phyloP scores from a whole-genome alignment of 352 stramenopile genomes.

The Globisporangium polare region DNA sequence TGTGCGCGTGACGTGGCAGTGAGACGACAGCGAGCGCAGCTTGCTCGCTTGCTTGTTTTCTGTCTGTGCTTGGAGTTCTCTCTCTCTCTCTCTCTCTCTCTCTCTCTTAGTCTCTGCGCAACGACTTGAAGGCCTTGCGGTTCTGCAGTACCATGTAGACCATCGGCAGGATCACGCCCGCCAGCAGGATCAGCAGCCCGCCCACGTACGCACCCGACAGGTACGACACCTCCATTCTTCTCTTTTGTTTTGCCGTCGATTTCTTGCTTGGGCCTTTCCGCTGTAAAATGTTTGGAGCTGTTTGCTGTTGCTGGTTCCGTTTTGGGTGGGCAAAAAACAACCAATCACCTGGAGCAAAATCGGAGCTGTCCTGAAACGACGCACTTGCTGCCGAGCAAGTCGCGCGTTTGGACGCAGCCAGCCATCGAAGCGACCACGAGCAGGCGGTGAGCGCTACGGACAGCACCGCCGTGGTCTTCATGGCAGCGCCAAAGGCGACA shows the following conservation, averaged over 20 bases:
- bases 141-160: slow-evolving; percentile 87
- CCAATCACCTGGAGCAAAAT: no score
- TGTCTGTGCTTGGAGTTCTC: no score
- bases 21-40: no score
- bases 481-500: slow-evolving; percentile 1
- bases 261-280: no score
- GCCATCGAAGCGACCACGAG: background rate
- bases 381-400: background rate
- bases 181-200: slow-evolving; percentile 62
- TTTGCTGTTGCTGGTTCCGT: no score
- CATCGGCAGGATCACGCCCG: slow-evolving; percentile 71
- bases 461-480: slow-evolving; percentile 8
- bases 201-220: slow-evolving; percentile 62
- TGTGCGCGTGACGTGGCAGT: no score
- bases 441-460: background rate
- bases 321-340: no score
- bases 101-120: slow-evolving; percentile 64
- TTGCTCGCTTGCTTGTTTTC: no score
- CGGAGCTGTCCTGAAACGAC: no score
- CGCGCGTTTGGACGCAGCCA: background rate
- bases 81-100: no score
- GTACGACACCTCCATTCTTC: slow-evolving; percentile 56
- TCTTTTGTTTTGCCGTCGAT: background rate
- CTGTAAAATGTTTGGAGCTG: no score
- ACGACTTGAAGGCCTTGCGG: slow-evolving; percentile 83